phyloP scores from a whole-genome alignment of 805 yeast species.

The Kodamaea kaohsiungensis region DNA sequence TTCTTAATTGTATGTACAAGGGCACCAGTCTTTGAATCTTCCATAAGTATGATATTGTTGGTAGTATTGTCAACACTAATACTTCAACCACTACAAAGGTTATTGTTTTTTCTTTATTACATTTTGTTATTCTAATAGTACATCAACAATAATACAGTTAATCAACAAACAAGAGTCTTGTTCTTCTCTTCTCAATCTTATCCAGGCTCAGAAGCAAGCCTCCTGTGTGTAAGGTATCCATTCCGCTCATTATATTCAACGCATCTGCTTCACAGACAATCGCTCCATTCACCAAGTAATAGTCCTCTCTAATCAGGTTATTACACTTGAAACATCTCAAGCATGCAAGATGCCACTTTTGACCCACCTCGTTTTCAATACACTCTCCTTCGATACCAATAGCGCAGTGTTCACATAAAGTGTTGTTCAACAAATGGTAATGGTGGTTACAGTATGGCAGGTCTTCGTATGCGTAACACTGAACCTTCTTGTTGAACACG shows the following conservation, averaged over 20 bases:
- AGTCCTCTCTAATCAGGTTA: constrained; percentile 49
- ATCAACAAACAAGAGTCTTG: constrained; percentile 40
- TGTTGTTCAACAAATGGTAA: constrained; percentile 72
- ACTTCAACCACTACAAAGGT: not conserved
- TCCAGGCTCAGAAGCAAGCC: constrained; percentile 26
- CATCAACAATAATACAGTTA: constrained; percentile 9
- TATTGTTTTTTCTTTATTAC: not conserved
- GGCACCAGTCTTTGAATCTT: too few relatives aligned
- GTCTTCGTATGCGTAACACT: constrained; percentile 77
- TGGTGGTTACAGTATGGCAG: constrained; percentile 80
- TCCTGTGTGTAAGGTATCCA: constrained; percentile 24
- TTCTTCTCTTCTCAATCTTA: constrained; percentile 45
- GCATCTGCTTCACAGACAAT: constrained; percentile 56
- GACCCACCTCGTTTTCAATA: constrained; percentile 69
- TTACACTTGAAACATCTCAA: constrained; percentile 67
- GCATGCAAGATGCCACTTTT: constrained; percentile 77
- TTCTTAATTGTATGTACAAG: too few relatives aligned
- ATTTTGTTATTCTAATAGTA: not conserved
- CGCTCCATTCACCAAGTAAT: constrained; percentile 50
- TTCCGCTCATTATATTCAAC: constrained; percentile 26
- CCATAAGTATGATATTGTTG: too few relatives aligned
- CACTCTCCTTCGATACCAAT: constrained; percentile 89
- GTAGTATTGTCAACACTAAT: too few relatives aligned
- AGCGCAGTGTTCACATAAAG: constrained; percentile 71
- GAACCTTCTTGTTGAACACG: constrained; percentile 57